These are phyloP conservation scores for Grosmannia serpens DNA, from an alignment of 2,329 filamentous ascomycete genomes.

Conservation along the genomic window DNA sequence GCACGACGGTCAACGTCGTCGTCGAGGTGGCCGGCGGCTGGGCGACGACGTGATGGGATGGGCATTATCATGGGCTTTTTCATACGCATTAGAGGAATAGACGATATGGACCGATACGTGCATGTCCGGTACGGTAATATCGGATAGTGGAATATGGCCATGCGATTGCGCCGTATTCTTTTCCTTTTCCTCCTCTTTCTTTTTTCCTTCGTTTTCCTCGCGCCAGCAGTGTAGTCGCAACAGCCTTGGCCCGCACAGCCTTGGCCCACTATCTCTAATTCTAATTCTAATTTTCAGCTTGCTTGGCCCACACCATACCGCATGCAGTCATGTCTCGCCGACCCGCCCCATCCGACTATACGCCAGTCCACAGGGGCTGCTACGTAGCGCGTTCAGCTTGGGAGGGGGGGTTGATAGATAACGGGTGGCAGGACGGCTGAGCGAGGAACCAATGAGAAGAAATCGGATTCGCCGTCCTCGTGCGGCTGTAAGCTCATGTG, in stretches of 20 bases:
- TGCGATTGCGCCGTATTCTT: not conserved
- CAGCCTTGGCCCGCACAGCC: too few species aligned
- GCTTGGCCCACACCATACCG: not conserved
- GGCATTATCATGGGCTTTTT: too few species aligned
- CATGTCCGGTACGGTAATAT: not conserved
- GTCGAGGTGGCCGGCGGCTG: slow-evolving; percentile 58
- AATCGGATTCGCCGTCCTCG: too few species aligned
- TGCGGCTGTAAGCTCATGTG: too few species aligned
- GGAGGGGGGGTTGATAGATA: not conserved
- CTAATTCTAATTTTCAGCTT: not conserved
- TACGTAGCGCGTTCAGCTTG: not conserved
- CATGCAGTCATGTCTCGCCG: not conserved
- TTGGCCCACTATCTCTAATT: not conserved
- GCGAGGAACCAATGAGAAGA: too few species aligned
- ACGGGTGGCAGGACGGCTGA: too few species aligned
- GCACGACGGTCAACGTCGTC: slow-evolving; percentile 69
- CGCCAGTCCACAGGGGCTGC: not conserved
- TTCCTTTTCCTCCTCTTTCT: too few species aligned
- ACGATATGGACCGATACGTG: not conserved
- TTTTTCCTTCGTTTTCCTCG: too few species aligned
- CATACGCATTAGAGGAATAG: not conserved
- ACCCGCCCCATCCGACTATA: not conserved
- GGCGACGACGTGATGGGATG: not conserved
- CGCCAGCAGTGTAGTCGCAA: too few species aligned
- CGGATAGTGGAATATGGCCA: not conserved